A percentile compares a stretch with the other conserved stretches of the same genome.
phyloP scores from a whole-genome alignment of 495 filamentous ascomycete species.

The Talaromyces liani region DNA sequence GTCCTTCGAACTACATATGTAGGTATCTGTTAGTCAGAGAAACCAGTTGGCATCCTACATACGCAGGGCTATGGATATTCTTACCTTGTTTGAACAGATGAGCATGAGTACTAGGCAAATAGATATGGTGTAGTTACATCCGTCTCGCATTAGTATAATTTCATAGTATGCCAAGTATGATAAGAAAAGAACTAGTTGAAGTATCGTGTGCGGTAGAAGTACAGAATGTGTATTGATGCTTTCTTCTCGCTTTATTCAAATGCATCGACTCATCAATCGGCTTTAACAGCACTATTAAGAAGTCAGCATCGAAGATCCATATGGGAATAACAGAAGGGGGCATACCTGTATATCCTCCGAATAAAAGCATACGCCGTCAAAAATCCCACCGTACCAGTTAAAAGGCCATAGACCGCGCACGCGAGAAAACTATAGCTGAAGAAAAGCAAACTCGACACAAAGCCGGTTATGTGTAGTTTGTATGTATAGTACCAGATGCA shows the following conservation, averaged over 20 bases:
- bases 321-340: background rate
- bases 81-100: background rate
- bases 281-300: conserved; percentile 30
- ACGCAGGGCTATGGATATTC: background rate
- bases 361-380: conserved; percentile 85
- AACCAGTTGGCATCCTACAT: background rate
- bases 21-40: background rate
- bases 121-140: background rate
- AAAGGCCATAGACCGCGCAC: conserved; percentile 74
- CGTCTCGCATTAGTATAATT: background rate
- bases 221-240: background rate
- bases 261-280: conserved; percentile 21
- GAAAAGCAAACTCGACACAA: conserved; percentile 74
- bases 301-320: background rate
- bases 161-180: background rate
- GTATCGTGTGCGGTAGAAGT: background rate
- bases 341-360: conserved; percentile 76
- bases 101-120: background rate
- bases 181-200: background rate
- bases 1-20: too few relatives aligned
- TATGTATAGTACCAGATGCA: conserved; percentile 82
- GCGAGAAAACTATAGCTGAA: conserved; percentile 80
- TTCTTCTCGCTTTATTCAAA: background rate
- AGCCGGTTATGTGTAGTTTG: conserved; percentile 76
- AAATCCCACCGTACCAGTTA: conserved; percentile 85